Evolutionary conservation across 192 early-diverging fungal species (phyloP), one percentile per base, ranked within the genome.

Genomic region (Coemansia sp.): DNA sequence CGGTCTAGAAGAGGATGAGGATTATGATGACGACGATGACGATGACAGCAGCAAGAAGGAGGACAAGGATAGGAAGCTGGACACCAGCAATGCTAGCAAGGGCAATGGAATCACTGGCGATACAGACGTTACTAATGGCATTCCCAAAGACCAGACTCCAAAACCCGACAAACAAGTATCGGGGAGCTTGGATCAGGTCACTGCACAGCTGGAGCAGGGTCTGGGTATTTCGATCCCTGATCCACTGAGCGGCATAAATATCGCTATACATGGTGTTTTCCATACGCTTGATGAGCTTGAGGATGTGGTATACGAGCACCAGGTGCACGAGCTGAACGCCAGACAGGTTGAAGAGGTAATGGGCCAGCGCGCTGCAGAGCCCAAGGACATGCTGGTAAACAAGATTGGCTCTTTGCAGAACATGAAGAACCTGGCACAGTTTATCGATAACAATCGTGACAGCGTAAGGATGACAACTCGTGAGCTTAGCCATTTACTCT

Each of bases 401-500:
- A 63, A 79, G 64, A 67, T 72, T 53, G 67, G 83, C 37, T 61
- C 72, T 28, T 44, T 68, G 29, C 62, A 77, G 31, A 74, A 77
- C 56, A 69, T 84, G 62, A 83, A 92, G 68, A 91, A 92, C 65
- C 73, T 95, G 19, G 85, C 89, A 22, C 83, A 88, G 61, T 86
- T 85, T 9, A 91, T 95, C 37, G 86, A 88, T 55, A 83, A 85
- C 62, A 84, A 88, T 30, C 82, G 89, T n/a, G 73, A 83, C 36
- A 83, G 80, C 22, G 86, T 87, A 13, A 76, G 68, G 28, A 67
- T 91, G 62, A 79, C 86, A 30, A 87, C 88, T 36, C 85, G 85
- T 7, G 89, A 91, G 62, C 70, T 96, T 47, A 85, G 85, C 61
- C 82, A 85, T 30, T 70, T 96, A 23, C 68, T 96, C 22, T 86